Percentiles rank a stretch among this genome's conserved stretches.
These are phyloP conservation scores for Peronospora belbahrii DNA, from an alignment of 352 stramenopile species.

Conservation along the genomic window DNA sequence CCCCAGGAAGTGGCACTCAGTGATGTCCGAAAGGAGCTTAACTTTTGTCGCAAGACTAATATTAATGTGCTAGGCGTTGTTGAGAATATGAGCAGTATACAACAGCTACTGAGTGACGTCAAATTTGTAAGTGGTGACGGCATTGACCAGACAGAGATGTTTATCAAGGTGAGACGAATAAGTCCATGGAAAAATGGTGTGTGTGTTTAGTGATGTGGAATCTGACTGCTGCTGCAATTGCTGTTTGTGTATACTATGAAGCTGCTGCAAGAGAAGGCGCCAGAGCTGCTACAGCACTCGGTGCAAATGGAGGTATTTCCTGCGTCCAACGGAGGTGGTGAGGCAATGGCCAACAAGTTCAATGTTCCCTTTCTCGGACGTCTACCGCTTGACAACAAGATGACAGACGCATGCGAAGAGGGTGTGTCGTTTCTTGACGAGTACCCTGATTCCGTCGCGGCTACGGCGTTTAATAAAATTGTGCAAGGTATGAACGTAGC, in stretches of 20 bases:
- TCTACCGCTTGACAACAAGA: constrained; percentile 95
- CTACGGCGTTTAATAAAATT: constrained; percentile 64
- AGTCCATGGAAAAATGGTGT: no score
- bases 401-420: constrained; percentile 94
- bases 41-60: constrained; percentile 97
- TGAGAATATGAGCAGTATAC: constrained; percentile 98
- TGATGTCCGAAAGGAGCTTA: constrained; percentile 99
- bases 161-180: constrained; percentile 57
- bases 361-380: constrained; percentile 94
- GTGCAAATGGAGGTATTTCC: constrained; percentile 91
- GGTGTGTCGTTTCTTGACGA: constrained; percentile 91
- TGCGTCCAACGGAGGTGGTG: constrained; percentile 70
- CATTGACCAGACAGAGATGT: constrained; percentile 45
- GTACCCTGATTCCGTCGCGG: constrained; percentile 65
- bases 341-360: constrained; percentile 94
- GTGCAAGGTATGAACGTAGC: constrained; percentile 35
- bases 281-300: constrained; percentile 55
- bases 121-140: constrained; percentile 55
- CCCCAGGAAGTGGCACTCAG: constrained; percentile 98
- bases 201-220: background rate
- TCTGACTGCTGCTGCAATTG: constrained; percentile 2
- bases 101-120: constrained; percentile 70
- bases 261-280: constrained; percentile 80
- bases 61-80: constrained; percentile 88
- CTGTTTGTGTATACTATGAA: constrained; percentile 6